Evolutionary conservation across 2,329 filamentous ascomycete genomes (phyloP).

Genomic region (Stromatinia cepivora): DNA sequence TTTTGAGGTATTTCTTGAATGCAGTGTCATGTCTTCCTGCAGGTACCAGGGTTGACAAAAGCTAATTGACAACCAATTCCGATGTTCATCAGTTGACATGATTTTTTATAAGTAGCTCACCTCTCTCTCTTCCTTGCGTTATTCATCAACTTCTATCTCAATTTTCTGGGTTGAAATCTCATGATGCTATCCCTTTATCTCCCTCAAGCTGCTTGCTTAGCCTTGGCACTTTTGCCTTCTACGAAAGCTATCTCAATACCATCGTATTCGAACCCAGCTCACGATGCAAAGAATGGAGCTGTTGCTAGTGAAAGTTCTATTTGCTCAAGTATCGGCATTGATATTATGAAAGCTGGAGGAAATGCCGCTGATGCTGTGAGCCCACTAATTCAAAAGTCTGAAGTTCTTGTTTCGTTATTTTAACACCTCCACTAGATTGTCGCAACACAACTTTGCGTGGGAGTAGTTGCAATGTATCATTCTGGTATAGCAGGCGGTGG

Average conservation of each 20-base stretch:
- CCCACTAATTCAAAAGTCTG: neutral
- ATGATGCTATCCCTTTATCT: conserved; percentile 8
- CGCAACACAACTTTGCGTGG: conserved; percentile 54
- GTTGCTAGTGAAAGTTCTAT: conserved; percentile 69
- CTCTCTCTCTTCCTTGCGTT: neutral
- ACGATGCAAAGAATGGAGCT: conserved; percentile 50
- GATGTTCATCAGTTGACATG: neutral
- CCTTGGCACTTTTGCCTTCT: conserved; percentile 10
- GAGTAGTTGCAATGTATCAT: conserved; percentile 56
- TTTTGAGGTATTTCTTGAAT: neutral
- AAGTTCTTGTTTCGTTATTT: neutral
- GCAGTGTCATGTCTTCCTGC: neutral
- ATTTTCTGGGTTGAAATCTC: neutral
- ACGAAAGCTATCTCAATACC: neutral
- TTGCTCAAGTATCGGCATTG: conserved; percentile 68
- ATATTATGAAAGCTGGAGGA: conserved; percentile 59
- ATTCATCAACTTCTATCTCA: neutral
- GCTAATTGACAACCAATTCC: neutral
- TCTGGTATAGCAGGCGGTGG: conserved; percentile 66
- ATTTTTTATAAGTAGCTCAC: neutral
- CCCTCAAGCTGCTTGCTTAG: conserved; percentile 1
- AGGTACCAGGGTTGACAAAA: neutral
- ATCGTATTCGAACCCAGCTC: neutral
- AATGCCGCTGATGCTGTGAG: conserved; percentile 55
- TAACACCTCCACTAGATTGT: conserved; percentile 45